Evolutionary conservation across 2,329 filamentous ascomycete species (phyloP).

Genomic region (Apiospora kogelbergensis): DNA sequence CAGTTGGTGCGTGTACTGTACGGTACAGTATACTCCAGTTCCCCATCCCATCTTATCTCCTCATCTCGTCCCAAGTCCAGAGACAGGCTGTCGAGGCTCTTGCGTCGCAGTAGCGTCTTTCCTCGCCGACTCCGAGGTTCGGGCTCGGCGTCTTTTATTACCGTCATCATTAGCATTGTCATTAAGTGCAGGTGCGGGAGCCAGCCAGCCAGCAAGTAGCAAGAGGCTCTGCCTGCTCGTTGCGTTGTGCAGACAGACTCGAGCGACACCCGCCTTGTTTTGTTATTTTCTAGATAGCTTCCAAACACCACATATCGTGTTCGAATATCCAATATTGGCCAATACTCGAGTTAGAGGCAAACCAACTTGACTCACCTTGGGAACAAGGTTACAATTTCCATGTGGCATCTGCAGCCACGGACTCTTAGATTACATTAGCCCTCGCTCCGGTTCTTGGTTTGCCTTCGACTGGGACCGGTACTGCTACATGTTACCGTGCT

Average conservation of each 20-base stretch:
- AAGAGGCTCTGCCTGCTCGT: neutral
- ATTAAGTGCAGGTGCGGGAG: neutral
- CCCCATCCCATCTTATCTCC: slow-evolving; percentile 1
- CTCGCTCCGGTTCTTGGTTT: neutral
- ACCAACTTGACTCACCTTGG: neutral
- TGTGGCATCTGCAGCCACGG: slow-evolving; percentile 10
- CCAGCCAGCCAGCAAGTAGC: neutral
- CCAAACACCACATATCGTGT: neutral
- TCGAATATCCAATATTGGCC: neutral
- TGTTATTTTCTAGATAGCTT: neutral
- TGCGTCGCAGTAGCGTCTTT: neutral
- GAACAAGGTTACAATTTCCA: slow-evolving; percentile 6
- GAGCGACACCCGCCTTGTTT: neutral
- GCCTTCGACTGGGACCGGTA: neutral
- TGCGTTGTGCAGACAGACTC: neutral
- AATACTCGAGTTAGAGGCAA: neutral
- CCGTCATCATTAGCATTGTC: neutral
- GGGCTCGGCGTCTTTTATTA: neutral
- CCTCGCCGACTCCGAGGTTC: neutral
- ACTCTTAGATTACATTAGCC: neutral
- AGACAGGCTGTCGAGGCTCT: slow-evolving; percentile 2
- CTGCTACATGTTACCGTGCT: neutral
- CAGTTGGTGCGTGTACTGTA: neutral
- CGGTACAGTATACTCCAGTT: neutral
- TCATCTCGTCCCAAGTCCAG: neutral